Base-by-base conservation (phyloP, 768 basidiomycete genomes). In the Auricularia sp. region DNA sequence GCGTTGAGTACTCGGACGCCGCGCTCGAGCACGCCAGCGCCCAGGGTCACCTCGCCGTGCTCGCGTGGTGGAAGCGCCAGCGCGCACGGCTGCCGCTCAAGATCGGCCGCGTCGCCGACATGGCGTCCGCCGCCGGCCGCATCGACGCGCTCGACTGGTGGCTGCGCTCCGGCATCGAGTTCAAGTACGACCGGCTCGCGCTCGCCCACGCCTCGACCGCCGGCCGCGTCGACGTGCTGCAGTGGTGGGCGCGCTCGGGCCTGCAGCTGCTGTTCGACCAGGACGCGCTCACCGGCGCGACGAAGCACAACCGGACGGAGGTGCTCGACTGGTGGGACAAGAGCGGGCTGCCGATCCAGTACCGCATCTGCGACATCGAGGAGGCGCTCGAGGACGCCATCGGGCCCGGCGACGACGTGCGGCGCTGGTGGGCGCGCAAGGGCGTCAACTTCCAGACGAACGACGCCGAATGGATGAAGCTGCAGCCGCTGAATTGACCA, bases 251-350 rank as follows among this genome's bases (percentile, higher is more conserved):
- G 12, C 56, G 63, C 33, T 89, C 87, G 67, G 90, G 89, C 10
- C 73, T 92, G 44, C 87, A 89, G 69, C 75, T 93, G 63, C 80
- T 86, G 53, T 93, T 88, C 72, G 90, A 94, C 71, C 86, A 84
- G 66, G 91, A 93, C 66, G 87, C 84, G 8, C 79, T 94, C 63
- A 84, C 82, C 3, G 86, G 88, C 33, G 92, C 92, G 34, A 93
- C 92, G 34, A 80, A 86, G 68, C 86, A 91, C 73, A 90, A 92
- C 67, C 81, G 88, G 47, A 86, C 87, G 33, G 87, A 88, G 68
- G 88, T 92, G 36, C 76, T 95, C 29, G 87, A 91, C 66, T 95
- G 92, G 92, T 94, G 93, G 93, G 83, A 90, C 67, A 83, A 82
- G 70, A 87, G 84, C 51, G 87, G 87, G 6, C 77, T 93, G 61